A percentile compares a stretch with the other conserved stretches of the same genome.
These are phyloP conservation scores for Gaultheria prostrata DNA, from an alignment of 148 eudicot genomes.

Conservation along the genomic window DNA sequence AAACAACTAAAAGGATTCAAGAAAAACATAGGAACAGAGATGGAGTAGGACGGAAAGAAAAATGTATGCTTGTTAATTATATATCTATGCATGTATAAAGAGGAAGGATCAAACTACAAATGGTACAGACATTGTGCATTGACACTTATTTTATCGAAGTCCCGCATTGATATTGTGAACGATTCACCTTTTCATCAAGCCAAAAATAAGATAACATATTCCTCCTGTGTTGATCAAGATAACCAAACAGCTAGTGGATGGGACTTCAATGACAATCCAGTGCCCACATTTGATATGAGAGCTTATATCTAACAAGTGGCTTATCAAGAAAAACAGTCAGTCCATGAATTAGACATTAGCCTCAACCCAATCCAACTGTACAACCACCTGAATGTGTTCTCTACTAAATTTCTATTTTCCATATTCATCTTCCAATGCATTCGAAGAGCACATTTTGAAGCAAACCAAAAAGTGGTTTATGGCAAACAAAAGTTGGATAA, in stretches of 20 bases:
- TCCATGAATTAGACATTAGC: not conserved
- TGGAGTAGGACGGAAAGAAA: not conserved
- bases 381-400: not conserved
- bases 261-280: not conserved
- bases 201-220: not conserved
- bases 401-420: not conserved
- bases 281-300: not conserved
- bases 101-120: not conserved
- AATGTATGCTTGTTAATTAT: not conserved
- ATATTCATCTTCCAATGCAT: not conserved
- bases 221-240: not conserved
- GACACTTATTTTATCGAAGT: not conserved
- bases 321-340: constrained; percentile 2
- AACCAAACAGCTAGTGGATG: not conserved
- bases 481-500: not conserved
- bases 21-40: not conserved
- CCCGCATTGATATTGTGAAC: not conserved
- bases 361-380: not conserved
- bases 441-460: not conserved
- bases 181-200: not conserved
- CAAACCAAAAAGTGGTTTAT: not conserved
- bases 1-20: not conserved
- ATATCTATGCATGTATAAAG: not conserved
- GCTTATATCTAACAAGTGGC: not conserved
- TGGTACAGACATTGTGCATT: not conserved